Evolutionary conservation across 805 yeast genomes (phyloP), one percentile per base, ranked within the genome.

Genomic region (Wickerhamomyces tratensis): DNA sequence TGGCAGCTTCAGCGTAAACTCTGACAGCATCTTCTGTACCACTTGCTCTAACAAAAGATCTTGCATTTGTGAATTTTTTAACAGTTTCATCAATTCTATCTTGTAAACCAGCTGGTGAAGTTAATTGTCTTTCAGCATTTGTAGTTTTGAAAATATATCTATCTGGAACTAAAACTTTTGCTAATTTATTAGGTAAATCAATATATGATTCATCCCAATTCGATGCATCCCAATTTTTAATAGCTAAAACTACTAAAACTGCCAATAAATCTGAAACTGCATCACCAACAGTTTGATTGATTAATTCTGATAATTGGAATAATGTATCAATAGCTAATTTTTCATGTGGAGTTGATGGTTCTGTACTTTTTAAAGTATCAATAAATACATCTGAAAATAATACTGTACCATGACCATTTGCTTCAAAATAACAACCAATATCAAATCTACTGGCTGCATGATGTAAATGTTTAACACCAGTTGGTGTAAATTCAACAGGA

Each of bases 351-450:
- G 68, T 56, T 0, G 57, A 44, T 2, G 76, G 64, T 33, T 59
- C 49, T 40, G 62, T 61, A 9, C 53, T 53, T 3, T 53, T 52
- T 44, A 76, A 68, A 6, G 67, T 66, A 31, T 57, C 53, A 25
- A 62, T 62, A 43, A 77, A 76, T 12, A 64, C 59, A 1, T 76
- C 71, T 5, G 86, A 77, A 58, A 93, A 93, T 20, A 87, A 69
- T 7, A 91, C 95, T 0, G 98, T 93, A 12, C 98, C 98, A 58
- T 93, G 98, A n/a, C 98, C 98, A 59, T 93, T 93, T 42, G 98
- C 98, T 67, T 93, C 98, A 54, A 93, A 93, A 64, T 93, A 93
- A 13, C 93, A 80, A 26, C 98, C 98, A 47, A 91, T 73, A 55
- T 88, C 98, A 56, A 76, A 93, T 37, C 77, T 72, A 1, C 95